Conservation (phyloP, 371 early-diverging fungal species). For the Saksenaea oblongispora region DNA sequence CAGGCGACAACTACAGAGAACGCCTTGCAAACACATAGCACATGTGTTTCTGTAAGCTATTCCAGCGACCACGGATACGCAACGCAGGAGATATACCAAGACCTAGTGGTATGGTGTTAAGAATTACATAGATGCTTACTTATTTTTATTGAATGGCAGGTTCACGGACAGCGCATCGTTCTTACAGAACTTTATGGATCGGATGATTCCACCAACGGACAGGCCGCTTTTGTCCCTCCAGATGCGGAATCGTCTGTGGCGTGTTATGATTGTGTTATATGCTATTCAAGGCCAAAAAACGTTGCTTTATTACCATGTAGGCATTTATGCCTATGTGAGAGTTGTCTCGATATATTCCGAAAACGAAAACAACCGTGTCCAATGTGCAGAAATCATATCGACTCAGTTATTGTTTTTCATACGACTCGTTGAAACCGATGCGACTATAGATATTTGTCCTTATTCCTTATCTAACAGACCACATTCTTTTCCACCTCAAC, state of each 20-base stretch:
- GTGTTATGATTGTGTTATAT: not conserved
- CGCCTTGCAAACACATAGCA: not conserved
- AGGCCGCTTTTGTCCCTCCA: not conserved
- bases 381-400: not conserved
- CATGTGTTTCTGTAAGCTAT: not conserved
- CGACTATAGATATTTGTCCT: too few species aligned
- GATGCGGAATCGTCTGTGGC: not conserved
- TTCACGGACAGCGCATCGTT: not conserved
- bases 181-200: not conserved
- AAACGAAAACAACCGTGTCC: slow-evolving; percentile 3
- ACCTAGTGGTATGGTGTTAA: not conserved
- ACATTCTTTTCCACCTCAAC: too few species aligned
- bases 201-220: not conserved
- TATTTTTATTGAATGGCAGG: not conserved
- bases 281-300: not conserved
- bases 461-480: too few species aligned
- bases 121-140: not conserved
- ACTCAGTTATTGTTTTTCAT: not conserved
- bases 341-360: not conserved
- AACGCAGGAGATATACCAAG: not conserved
- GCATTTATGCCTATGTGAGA: not conserved
- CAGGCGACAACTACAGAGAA: not conserved
- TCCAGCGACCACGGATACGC: not conserved
- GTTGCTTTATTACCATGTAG: not conserved
- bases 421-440: not conserved